Conservation (phyloP, 1,139 yeast genomes). For the Yamadazyma aaseri region DNA sequence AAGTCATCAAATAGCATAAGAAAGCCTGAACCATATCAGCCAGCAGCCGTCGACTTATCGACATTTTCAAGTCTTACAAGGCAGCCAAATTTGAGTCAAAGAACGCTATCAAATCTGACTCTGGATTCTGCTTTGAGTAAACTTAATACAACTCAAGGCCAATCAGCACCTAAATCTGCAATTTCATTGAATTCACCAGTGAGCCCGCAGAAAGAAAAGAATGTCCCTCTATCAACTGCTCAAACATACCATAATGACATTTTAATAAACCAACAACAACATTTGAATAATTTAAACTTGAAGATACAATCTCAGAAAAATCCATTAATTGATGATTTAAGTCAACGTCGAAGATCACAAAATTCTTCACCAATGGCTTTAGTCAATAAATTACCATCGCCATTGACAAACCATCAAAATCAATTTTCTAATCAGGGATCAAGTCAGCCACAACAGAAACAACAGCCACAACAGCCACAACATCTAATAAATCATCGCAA, state of each 20-base stretch:
- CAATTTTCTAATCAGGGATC: slow-evolving; percentile 2
- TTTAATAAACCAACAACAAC: slow-evolving; percentile 11
- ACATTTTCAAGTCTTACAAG: slow-evolving; percentile 49
- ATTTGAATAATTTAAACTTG: slow-evolving; percentile 11
- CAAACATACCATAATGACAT: slow-evolving; percentile 17
- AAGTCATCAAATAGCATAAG: slow-evolving; percentile 5
- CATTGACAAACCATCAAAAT: slow-evolving; percentile 4
- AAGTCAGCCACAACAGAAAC: slow-evolving; percentile 1
- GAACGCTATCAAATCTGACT: slow-evolving; percentile 6
- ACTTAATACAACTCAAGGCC: background rate
- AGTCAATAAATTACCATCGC: slow-evolving; percentile 10
- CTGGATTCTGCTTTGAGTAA: slow-evolving; percentile 1
- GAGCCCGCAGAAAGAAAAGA: background rate
- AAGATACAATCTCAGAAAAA: slow-evolving; percentile 12
- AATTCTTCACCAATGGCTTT: slow-evolving; percentile 13
- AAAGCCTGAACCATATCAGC: slow-evolving; percentile 42
- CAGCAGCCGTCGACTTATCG: slow-evolving; percentile 54
- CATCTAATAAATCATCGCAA: slow-evolving; percentile 3
- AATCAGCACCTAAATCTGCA: background rate
- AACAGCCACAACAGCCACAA: no score
- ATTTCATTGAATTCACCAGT: slow-evolving; percentile 1
- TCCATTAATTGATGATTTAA: slow-evolving; percentile 12
- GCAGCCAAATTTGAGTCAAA: slow-evolving; percentile 30
- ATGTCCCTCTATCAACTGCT: slow-evolving; percentile 2
- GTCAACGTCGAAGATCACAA: slow-evolving; percentile 14